These are phyloP conservation scores for Euphorbia pulcherrima DNA, from an alignment of 345 rosid species.

Conservation along the genomic window DNA sequence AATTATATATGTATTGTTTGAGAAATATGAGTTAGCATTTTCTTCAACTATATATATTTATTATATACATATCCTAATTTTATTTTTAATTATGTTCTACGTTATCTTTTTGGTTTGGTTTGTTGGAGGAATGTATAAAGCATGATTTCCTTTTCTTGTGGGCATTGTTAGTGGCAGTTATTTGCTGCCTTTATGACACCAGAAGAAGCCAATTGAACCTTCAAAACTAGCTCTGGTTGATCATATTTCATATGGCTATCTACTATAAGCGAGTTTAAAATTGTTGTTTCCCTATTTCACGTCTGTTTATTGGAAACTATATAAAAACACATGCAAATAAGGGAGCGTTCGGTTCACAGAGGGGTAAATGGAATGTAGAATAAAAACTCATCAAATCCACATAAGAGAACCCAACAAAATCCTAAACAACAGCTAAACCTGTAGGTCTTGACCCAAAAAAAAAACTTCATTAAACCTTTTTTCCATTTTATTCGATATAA, in stretches of 20 bases:
- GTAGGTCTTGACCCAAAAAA: no score
- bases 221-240: not conserved
- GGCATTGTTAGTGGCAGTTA: not conserved
- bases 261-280: no score
- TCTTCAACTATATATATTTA: not conserved
- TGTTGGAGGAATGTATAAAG: not conserved
- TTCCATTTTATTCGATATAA: no score
- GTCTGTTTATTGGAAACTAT: no score
- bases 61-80: not conserved
- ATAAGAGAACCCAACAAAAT: no score
- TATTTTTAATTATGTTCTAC: not conserved
- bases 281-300: no score
- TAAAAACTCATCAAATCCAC: no score
- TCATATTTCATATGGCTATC: not conserved
- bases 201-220: not conserved
- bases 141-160: not conserved
- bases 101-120: not conserved
- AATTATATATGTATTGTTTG: not conserved
- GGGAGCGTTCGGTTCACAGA: no score
- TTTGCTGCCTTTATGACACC: not conserved
- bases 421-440: no score
- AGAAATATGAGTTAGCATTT: not conserved
- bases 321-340: no score
- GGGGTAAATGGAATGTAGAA: no score
- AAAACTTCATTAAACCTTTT: no score